Conservation (phyloP, 495 filamentous ascomycete species). For the Tricharina praecox region DNA sequence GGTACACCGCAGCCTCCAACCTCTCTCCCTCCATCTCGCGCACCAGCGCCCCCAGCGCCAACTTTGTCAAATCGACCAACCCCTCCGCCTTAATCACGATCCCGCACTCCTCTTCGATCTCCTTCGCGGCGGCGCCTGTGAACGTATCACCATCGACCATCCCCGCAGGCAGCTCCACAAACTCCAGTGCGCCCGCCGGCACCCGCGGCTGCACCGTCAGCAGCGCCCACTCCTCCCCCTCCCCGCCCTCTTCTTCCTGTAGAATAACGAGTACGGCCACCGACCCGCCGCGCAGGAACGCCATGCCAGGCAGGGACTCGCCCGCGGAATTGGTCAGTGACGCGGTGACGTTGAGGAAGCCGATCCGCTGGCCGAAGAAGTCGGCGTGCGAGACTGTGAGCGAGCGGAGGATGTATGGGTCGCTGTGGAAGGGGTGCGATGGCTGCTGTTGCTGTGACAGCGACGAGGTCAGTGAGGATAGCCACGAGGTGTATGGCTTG, state of each 20-base stretch:
- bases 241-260: conserved; percentile 46
- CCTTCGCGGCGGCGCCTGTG: conserved; percentile 57
- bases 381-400: conserved; percentile 62
- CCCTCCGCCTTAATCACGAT: conserved; percentile 35
- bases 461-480: conserved; percentile 46
- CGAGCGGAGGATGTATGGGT: conserved; percentile 51
- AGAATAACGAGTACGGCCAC: conserved; percentile 70
- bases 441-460: conserved; percentile 41
- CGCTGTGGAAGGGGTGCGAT: conserved; percentile 51
- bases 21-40: conserved; percentile 21
- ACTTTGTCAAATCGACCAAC: conserved; percentile 52
- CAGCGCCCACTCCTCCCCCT: conserved; percentile 49
- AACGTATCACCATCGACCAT: conserved; percentile 80
- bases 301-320: conserved; percentile 53
- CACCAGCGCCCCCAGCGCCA: conserved; percentile 31
- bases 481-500: conserved; percentile 57
- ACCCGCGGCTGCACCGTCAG: conserved; percentile 73
- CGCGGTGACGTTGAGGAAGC: conserved; percentile 63
- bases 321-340: conserved; percentile 45
- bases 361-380: conserved; percentile 50
- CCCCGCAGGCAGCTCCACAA: conserved; percentile 71
- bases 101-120: conserved; percentile 70
- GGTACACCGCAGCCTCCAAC: conserved; percentile 38
- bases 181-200: conserved; percentile 54
- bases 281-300: conserved; percentile 66